phyloP scores from a whole-genome alignment of 2,329 filamentous ascomycete genomes.

The Colletotrichum godetiae region DNA sequence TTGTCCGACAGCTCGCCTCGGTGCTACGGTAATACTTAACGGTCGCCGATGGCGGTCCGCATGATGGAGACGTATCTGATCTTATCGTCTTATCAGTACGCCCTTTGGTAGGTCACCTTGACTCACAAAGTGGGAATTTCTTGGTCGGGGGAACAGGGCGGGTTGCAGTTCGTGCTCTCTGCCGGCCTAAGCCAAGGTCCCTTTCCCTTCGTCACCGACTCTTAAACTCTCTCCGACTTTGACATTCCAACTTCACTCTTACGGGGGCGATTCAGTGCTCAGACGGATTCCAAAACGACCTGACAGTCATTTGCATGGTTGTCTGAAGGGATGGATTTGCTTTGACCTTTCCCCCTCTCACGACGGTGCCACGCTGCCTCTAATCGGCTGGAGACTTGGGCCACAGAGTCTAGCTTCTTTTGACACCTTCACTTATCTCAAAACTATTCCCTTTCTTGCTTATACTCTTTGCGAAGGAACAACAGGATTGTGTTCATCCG shows the following conservation, averaged over 20 bases:
- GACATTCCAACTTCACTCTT: background rate
- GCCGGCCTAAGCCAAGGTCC: background rate
- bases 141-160: conserved; percentile 10
- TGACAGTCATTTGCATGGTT: conserved; percentile 6
- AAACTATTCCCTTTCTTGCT: background rate
- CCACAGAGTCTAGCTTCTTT: background rate
- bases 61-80: conserved; percentile 4
- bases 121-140: conserved; percentile 31
- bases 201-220: conserved; percentile 12
- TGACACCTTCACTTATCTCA: background rate
- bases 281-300: background rate
- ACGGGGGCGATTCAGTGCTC: background rate
- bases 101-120: conserved; percentile 28
- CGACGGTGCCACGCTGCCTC: background rate
- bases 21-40: conserved; percentile 32
- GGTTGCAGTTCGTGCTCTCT: conserved; percentile 7
- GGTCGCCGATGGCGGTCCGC: conserved; percentile 28
- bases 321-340: conserved; percentile 31
- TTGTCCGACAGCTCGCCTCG: conserved; percentile 25
- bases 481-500: background rate
- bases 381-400: conserved; percentile 1
- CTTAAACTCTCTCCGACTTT: background rate
- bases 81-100: conserved; percentile 34
- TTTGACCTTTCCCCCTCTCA: conserved; percentile 26
- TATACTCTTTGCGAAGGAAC: background rate